These are phyloP conservation scores for Hemisphaericaspora xylofermentans DNA, from an alignment of 1,139 yeast genomes.

Conservation along the genomic window DNA sequence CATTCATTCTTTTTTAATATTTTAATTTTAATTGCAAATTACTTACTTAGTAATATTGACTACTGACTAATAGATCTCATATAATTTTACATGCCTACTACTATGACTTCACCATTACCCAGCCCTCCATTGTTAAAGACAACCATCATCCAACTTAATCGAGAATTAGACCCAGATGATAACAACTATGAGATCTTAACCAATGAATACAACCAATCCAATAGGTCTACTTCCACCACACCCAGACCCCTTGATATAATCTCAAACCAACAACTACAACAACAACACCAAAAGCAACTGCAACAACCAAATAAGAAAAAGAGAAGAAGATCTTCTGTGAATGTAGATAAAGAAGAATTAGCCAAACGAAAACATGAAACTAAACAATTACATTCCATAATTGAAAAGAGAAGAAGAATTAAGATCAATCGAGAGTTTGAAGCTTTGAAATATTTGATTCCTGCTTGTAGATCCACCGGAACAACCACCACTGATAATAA, in stretches of 20 bases:
- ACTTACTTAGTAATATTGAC: too few species aligned
- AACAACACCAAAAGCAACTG: neutral
- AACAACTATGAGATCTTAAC: slow-evolving; percentile 44
- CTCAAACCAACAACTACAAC: neutral
- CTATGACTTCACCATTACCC: slow-evolving; percentile 27
- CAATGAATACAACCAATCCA: slow-evolving; percentile 26
- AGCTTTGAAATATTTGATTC: slow-evolving; percentile 72
- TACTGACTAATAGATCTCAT: too few species aligned
- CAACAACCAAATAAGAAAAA: slow-evolving; percentile 31
- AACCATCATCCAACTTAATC: slow-evolving; percentile 59
- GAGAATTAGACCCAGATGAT: slow-evolving; percentile 43
- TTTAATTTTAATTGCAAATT: too few species aligned
- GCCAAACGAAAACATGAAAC: slow-evolving; percentile 58
- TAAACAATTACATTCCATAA: slow-evolving; percentile 69
- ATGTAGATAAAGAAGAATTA: slow-evolving; percentile 51
- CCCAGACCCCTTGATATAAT: neutral
- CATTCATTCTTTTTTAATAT: too few species aligned
- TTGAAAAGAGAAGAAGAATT: slow-evolving; percentile 75
- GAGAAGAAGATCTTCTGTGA: slow-evolving; percentile 47
- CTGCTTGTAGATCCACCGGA: slow-evolving; percentile 53
- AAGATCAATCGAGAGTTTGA: slow-evolving; percentile 83
- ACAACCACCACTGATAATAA: slow-evolving; percentile 14
- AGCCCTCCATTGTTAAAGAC: slow-evolving; percentile 63
- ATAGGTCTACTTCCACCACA: neutral
- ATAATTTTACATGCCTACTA: too few species aligned